These are phyloP conservation scores for Xylariaceae sp. DNA, from an alignment of 2,329 filamentous ascomycete genomes.

Conservation along the genomic window DNA sequence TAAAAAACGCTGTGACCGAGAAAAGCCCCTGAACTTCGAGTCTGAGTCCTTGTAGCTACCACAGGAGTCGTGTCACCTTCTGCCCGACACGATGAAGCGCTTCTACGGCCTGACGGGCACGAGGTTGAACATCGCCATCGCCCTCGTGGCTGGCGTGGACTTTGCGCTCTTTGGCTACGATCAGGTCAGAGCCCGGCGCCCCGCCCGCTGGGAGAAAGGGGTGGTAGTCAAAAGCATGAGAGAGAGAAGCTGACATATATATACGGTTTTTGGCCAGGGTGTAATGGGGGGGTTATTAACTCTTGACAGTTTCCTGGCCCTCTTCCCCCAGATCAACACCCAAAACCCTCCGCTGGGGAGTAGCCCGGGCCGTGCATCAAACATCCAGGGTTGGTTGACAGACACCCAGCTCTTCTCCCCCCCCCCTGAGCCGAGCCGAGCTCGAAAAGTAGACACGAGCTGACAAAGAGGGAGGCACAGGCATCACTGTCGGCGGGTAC, in stretches of 20 bases:
- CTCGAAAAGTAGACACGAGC: no score
- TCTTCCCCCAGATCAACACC: background rate
- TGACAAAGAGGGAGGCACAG: no score
- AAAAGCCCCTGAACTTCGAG: no score
- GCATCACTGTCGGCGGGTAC: background rate
- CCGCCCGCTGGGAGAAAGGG: no score
- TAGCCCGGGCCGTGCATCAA: background rate
- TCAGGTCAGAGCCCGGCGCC: background rate
- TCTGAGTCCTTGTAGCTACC: no score
- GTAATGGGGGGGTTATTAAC: background rate
- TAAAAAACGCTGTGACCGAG: no score
- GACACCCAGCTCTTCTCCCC: background rate
- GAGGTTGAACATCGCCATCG: background rate
- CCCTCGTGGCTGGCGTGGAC: background rate
- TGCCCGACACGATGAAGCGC: background rate
- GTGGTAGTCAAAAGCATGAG: no score
- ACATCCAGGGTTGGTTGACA: background rate
- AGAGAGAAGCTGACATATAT: no score
- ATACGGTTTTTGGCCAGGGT: no score
- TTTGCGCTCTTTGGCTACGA: background rate
- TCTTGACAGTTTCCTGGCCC: background rate
- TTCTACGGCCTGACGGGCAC: background rate
- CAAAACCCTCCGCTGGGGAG: slow-evolving; percentile 1
- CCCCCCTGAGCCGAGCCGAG: background rate
- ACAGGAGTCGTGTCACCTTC: no score